These are phyloP conservation scores for Proteromonas lacertae DNA, from an alignment of 352 stramenopile genomes.

Conservation along the genomic window DNA sequence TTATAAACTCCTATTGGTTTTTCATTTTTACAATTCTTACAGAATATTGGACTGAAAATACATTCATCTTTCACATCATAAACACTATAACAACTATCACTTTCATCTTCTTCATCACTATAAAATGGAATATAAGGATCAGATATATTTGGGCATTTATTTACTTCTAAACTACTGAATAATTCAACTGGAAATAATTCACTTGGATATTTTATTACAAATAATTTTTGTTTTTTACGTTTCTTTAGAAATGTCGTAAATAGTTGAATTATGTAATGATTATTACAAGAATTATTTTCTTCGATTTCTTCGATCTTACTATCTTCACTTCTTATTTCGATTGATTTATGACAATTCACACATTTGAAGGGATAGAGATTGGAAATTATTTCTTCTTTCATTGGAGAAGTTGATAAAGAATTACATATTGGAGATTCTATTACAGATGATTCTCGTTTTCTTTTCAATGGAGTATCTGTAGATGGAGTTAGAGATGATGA, in stretches of 20 bases:
- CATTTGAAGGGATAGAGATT: not conserved
- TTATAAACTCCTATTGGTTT: too few species aligned
- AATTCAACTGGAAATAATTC: not conserved
- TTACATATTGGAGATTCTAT: too few species aligned
- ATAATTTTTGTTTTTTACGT: not conserved
- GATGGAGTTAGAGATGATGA: too few species aligned
- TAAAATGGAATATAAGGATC: too few species aligned
- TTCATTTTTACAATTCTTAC: too few species aligned
- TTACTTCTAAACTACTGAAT: slow-evolving; percentile 24
- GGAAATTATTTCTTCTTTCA: not conserved
- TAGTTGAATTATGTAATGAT: not conserved
- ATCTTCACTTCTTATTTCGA: not conserved
- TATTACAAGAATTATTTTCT: slow-evolving; percentile 1
- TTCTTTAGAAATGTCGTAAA: too few species aligned
- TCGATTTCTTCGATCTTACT: not conserved
- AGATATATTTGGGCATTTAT: slow-evolving; percentile 56
- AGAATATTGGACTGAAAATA: too few species aligned
- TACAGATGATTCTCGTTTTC: too few species aligned
- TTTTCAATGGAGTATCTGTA: too few species aligned
- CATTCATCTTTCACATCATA: too few species aligned
- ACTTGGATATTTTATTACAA: not conserved
- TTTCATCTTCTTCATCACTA: too few species aligned
- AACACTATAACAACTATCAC: too few species aligned
- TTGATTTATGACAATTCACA: not conserved
- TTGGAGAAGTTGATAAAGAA: not conserved